Evolutionary conservation across 257 asterid species (phyloP).

Genomic region (Handroanthus guayacan): DNA sequence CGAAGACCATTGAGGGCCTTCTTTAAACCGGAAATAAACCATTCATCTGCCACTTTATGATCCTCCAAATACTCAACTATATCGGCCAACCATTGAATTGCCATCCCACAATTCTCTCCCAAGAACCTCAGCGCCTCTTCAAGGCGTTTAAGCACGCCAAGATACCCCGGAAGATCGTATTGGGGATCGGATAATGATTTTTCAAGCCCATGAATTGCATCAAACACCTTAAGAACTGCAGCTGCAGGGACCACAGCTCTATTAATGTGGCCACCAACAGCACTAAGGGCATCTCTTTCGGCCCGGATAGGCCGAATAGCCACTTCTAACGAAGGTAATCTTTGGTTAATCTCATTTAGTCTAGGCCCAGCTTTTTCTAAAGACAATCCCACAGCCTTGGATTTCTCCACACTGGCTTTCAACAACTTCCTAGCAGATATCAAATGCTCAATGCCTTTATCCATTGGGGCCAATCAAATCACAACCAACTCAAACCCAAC

Average conservation of each 20-base stretch:
- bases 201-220: slow-evolving; percentile 88
- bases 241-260: slow-evolving; percentile 94
- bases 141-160: slow-evolving; percentile 78
- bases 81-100: slow-evolving; percentile 88
- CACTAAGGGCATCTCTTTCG: slow-evolving; percentile 59
- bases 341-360: slow-evolving; percentile 69
- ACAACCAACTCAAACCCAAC: slow-evolving; percentile 33
- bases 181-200: slow-evolving; percentile 81
- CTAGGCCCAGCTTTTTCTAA: slow-evolving; percentile 72
- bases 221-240: slow-evolving; percentile 93
- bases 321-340: slow-evolving; percentile 73
- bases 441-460: slow-evolving; percentile 61
- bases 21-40: slow-evolving; percentile 67
- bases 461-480: slow-evolving; percentile 49
- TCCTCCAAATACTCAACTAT: slow-evolving; percentile 90
- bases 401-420: slow-evolving; percentile 71
- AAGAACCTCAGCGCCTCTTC: slow-evolving; percentile 78
- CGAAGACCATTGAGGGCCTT: slow-evolving; percentile 55
- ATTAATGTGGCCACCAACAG: slow-evolving; percentile 83
- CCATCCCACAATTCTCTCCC: slow-evolving; percentile 84
- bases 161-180: slow-evolving; percentile 67
- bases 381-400: slow-evolving; percentile 58
- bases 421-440: slow-evolving; percentile 68
- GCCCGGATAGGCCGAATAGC: slow-evolving; percentile 82
- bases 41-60: slow-evolving; percentile 74